Percentiles rank a stretch among this genome's conserved stretches.
These are phyloP conservation scores for Chrysoporthe austroafricana DNA, from an alignment of 2,329 filamentous ascomycete genomes.

Conservation along the genomic window DNA sequence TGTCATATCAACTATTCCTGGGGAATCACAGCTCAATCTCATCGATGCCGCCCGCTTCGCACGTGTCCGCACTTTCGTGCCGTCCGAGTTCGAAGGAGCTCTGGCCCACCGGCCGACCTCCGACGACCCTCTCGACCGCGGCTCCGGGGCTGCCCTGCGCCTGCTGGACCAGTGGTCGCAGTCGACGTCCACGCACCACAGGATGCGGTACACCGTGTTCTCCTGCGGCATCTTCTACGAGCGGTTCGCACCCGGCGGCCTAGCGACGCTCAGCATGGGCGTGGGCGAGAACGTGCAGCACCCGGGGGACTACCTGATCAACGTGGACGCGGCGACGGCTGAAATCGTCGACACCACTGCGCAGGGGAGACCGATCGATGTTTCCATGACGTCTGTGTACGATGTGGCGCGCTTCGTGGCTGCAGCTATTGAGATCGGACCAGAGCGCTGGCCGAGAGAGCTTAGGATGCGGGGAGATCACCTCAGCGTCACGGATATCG, in stretches of 20 bases:
- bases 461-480: conserved; percentile 72
- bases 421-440: conserved; percentile 66
- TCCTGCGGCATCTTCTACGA: conserved; percentile 79
- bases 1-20: conserved; percentile 74
- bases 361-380: conserved; percentile 52
- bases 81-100: conserved; percentile 75
- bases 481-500: conserved; percentile 62
- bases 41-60: conserved; percentile 71
- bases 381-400: conserved; percentile 70
- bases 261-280: conserved; percentile 64
- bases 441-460: conserved; percentile 67
- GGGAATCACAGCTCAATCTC: conserved; percentile 68
- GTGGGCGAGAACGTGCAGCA: conserved; percentile 54
- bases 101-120: conserved; percentile 54
- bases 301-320: conserved; percentile 68
- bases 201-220: conserved; percentile 72
- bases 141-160: conserved; percentile 58
- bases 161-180: conserved; percentile 58
- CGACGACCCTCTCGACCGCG: conserved; percentile 65
- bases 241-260: conserved; percentile 69
- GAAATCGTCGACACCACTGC: conserved; percentile 62
- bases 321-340: conserved; percentile 61
- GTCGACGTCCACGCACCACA: conserved; percentile 20
- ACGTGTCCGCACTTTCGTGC: conserved; percentile 70
- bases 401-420: conserved; percentile 75